A percentile compares a stretch with the other conserved stretches of the same genome.
Evolutionary conservation across 1,284 basidiomycete species (phyloP).

Genomic region (Apiotrichum porosum): DNA sequence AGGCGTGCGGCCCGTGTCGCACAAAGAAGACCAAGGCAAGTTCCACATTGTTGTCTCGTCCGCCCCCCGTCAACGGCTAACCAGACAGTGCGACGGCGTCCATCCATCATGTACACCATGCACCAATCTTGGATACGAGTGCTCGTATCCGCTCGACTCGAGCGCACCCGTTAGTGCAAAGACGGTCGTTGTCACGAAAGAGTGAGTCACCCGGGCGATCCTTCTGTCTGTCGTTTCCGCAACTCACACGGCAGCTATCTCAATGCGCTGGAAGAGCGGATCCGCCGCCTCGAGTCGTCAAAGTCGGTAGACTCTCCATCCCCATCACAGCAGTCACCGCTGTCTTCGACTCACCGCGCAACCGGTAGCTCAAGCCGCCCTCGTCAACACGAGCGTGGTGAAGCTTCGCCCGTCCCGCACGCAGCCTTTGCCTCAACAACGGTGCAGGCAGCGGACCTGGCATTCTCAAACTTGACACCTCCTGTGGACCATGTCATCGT

Average conservation of each 20-base stretch:
- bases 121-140: slow-evolving; percentile 8
- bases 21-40: slow-evolving; percentile 17
- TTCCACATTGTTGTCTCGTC: background rate
- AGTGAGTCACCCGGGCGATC: background rate
- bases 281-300: slow-evolving; percentile 1
- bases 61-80: too few species aligned
- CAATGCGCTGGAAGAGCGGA: slow-evolving; percentile 5
- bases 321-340: too few species aligned
- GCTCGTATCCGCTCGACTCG: slow-evolving; percentile 16
- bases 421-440: too few species aligned
- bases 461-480: too few species aligned
- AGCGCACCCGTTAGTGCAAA: slow-evolving; percentile 6
- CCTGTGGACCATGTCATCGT: too few species aligned
- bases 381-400: too few species aligned
- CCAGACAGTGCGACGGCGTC: slow-evolving; percentile 18
- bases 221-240: background rate
- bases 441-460: too few species aligned
- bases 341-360: too few species aligned
- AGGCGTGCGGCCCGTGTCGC: slow-evolving; percentile 18
- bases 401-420: too few species aligned
- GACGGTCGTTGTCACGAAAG: background rate
- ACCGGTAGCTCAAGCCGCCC: too few species aligned
- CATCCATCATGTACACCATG: slow-evolving; percentile 17
- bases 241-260: slow-evolving; percentile 5
- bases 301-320: background rate